phyloP scores from a whole-genome alignment of 768 basidiomycete species.

The Lenzites betulinus region DNA sequence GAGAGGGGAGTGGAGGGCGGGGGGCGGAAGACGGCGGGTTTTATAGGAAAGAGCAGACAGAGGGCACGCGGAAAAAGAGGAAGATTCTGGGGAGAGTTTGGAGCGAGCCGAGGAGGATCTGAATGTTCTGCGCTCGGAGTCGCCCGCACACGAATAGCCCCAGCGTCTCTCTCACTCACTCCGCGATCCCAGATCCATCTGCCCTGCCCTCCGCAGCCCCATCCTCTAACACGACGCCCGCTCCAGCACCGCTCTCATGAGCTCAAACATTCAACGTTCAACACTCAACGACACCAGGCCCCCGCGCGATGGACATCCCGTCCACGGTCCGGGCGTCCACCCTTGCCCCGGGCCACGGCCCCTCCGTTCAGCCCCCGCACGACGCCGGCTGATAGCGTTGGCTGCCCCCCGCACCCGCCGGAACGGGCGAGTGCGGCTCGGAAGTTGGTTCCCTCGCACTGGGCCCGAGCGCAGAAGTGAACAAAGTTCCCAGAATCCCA shows the following conservation, averaged over 20 bases:
- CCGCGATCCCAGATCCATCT: background rate
- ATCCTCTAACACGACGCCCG: background rate
- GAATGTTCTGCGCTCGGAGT: no score
- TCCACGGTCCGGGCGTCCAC: background rate
- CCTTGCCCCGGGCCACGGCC: background rate
- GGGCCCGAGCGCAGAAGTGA: background rate
- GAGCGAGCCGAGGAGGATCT: background rate
- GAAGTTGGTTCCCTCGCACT: slow-evolving; percentile 6
- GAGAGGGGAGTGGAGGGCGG: background rate
- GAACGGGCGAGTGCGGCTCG: slow-evolving; percentile 16
- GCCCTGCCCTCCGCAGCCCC: no score
- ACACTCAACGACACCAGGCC: background rate
- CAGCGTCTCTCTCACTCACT: no score
- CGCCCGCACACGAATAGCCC: no score
- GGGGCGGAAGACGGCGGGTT: slow-evolving; percentile 6
- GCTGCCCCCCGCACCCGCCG: background rate
- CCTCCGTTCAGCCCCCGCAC: no score
- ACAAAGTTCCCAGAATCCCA: background rate
- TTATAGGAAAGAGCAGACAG: slow-evolving; percentile 10
- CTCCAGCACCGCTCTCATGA: background rate
- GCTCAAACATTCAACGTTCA: no score
- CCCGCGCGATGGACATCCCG: background rate
- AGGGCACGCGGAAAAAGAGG: slow-evolving; percentile 14
- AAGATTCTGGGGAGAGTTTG: slow-evolving; percentile 9
- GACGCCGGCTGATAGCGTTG: no score